Evolutionary conservation across 305 asterid species (phyloP), one percentile per base, ranked within the genome.

Genomic region (Fraxinus floribunda): DNA sequence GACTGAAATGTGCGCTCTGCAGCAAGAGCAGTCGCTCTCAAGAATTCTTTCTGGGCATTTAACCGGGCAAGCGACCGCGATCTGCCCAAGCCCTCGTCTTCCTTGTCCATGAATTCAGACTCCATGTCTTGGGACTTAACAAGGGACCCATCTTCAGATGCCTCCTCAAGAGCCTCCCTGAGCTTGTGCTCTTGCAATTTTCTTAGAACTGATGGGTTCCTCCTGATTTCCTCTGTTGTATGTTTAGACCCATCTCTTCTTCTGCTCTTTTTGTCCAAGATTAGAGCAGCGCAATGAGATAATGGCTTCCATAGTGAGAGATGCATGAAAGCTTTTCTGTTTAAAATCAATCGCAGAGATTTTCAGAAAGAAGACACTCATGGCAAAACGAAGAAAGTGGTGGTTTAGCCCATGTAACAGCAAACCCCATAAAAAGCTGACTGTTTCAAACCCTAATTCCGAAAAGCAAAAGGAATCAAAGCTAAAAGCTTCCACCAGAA

Each of bases 101-200:
- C 93, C 82, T 92, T 92, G 32, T 85, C 88, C 80, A 87, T 79
- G 66, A 90, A 60, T 79, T 91, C 95, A 13, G 97, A 75, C 62
- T 92, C 99, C 83, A 97, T 92, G 76, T 87, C 94, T 82, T 92
- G 96, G 7, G 99, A 92, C 81, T 94, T 95, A 81, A 90, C 85
- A 71, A 95, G 94, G 44, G 92, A 92, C 13, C 99, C 99, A 92
- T 92, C 92, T 84, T 95, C 99, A 82, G 98, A 95, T 39, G 99
- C 98, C 84, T 92, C 98, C 84, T 95, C 99, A 78, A 97, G 98
- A 84, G 98, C 99, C 82, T 97, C 97, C 82, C 97, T 92, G 2
- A 97, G 93, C 80, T 97, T 93, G 87, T 93, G 94, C 82, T 97
- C 99, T 78, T 92, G 97, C 84, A 93, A 78, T 86, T 92, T 97